Base-by-base conservation (phyloP, 139 green algal genomes). In the Gonium pectorale region DNA sequence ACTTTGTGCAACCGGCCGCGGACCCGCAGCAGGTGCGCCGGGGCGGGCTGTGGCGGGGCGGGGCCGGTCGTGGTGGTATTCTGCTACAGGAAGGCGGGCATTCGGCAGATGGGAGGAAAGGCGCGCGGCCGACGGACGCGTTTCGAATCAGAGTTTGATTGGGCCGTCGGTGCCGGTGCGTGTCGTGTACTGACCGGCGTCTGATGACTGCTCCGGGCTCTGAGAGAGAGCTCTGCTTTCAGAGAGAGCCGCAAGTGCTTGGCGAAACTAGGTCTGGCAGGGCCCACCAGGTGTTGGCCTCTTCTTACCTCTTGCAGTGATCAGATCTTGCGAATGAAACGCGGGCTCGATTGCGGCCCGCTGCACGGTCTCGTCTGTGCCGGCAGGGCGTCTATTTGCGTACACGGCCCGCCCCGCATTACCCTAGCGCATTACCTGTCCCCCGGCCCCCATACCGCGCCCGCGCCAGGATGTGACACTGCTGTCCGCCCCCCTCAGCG, bases 401-500 rank as follows among this genome's bases (percentile, higher is more conserved):
- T 17, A 56, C 13, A 13, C 49, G 49, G 13, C 13, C 13, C 49
- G 13, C 49, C 17, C 49, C 49, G 49, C 17, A 17, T 26, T 56
- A 56, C 49, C 13, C 49, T 26, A 56, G 13, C 49, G 49, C 49
- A 56, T 26, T 26, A 17, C 49, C 49, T 13, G 13, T 26, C 49
- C 24, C 56, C 56, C 56, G 8, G 15, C 56, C 15, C 24, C 19
- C 56, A 8, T 26, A 9, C 24, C 21, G 2, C 69, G 2, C 49
- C 43, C 46, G 7, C 37, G n/a, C 4, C 59, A 82, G 74, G 74
- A 82, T 35, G 74, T 82, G 59, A 27, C 59, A 0, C 56, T 82
- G 40, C 29, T 35, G 59, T 40, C 2, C 19, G 5, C 29, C 5
- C 74, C 74, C 40, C 17, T 82, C 35, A 67, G 17, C 56, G 74